Conservation (phyloP, 148 eudicot species). For the Cornus suecica region DNA sequence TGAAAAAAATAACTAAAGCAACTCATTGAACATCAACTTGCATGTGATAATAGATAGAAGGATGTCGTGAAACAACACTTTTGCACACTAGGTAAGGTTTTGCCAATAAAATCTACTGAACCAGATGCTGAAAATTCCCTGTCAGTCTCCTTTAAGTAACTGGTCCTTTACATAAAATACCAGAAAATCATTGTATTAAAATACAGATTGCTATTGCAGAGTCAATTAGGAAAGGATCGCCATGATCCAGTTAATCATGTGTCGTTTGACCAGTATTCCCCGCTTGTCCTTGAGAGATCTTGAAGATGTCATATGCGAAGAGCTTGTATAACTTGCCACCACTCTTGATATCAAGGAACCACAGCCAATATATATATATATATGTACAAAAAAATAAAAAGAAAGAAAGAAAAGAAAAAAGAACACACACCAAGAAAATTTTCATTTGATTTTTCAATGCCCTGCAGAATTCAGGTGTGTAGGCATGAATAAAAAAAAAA, state of each 20-base stretch:
- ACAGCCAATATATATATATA: no score
- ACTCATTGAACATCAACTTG: background rate
- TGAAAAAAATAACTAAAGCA: background rate
- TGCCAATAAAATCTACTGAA: background rate
- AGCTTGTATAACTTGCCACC: background rate
- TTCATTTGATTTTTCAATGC: background rate
- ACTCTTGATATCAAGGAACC: background rate
- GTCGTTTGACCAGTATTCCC: background rate
- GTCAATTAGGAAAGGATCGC: background rate
- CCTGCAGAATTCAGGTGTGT: background rate
- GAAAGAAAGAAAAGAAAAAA: no score
- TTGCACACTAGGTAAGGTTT: background rate
- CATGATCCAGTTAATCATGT: background rate
- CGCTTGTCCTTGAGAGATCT: background rate
- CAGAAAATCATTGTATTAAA: no score
- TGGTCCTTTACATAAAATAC: background rate
- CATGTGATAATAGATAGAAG: background rate
- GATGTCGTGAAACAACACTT: background rate
- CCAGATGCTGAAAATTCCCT: background rate
- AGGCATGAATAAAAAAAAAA: background rate
- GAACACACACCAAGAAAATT: background rate
- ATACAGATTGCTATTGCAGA: background rate
- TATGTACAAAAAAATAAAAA: no score
- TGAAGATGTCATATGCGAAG: background rate
- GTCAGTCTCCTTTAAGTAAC: background rate